phyloP scores from a whole-genome alignment of 768 basidiomycete genomes.

The Trichaptum fuscoviolaceum region DNA sequence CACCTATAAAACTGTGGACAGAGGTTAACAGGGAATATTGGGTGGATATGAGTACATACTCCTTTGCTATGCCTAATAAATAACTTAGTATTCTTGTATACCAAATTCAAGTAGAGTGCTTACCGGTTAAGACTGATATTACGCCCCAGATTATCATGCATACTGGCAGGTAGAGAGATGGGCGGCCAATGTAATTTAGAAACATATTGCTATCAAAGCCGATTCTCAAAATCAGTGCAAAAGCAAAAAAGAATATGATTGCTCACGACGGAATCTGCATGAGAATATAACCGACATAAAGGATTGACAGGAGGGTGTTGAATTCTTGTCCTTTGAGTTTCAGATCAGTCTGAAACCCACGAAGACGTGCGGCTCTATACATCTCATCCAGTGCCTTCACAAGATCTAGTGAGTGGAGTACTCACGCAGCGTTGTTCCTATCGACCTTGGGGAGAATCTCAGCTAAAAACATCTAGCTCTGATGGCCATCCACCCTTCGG shows the following conservation, averaged over 20 bases:
- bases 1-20: constrained; percentile 32
- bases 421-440: constrained; percentile 18
- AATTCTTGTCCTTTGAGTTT: constrained; percentile 19
- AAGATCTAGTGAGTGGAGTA: background rate
- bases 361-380: constrained; percentile 19
- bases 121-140: constrained; percentile 28
- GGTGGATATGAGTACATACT: constrained; percentile 3
- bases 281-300: constrained; percentile 29
- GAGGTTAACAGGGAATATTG: background rate
- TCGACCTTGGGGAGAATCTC: constrained; percentile 16
- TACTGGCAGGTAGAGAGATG: constrained; percentile 15
- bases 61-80: constrained; percentile 20
- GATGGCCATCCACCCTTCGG: background rate
- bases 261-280: constrained; percentile 37
- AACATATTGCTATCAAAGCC: constrained; percentile 28
- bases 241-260: constrained; percentile 2
- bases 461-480: background rate
- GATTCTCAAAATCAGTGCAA: constrained; percentile 8
- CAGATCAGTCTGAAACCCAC: constrained; percentile 18
- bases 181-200: constrained; percentile 20
- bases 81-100: background rate
- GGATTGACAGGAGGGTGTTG: constrained; percentile 20
- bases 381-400: background rate
- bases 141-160: constrained; percentile 26
- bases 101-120: background rate